A percentile compares a stretch with the other conserved stretches of the same genome.
Evolutionary conservation across 169 alveolate species (phyloP).

Genomic region (Eimeria tenella): DNA sequence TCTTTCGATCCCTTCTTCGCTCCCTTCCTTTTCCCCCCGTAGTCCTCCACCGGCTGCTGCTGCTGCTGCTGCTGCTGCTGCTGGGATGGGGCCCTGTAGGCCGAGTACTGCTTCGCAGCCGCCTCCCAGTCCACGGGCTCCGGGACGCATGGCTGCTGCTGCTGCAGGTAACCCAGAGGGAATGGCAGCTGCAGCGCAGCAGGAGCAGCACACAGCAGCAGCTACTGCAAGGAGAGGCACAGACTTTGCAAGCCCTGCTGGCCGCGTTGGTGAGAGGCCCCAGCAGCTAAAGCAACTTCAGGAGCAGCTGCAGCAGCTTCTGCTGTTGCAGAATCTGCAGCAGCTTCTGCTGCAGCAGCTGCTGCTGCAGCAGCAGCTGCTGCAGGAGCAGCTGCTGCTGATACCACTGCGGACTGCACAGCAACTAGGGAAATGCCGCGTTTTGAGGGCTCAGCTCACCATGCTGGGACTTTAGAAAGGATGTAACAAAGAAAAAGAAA

Average conservation of each 20-base stretch:
- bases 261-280: neutral
- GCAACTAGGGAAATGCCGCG: neutral
- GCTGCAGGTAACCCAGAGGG: constrained; percentile 36
- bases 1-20: constrained; percentile 47
- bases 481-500: neutral
- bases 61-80: constrained; percentile 57
- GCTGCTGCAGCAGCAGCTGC: neutral
- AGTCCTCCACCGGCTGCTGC: constrained; percentile 34
- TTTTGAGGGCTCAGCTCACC: neutral
- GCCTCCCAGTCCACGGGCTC: constrained; percentile 77
- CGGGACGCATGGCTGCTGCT: constrained; percentile 13
- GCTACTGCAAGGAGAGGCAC: neutral
- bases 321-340: neutral
- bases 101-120: constrained; percentile 76
- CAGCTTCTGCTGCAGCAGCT: neutral
- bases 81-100: constrained; percentile 40
- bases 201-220: neutral
- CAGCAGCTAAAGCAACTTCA: neutral
- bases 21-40: constrained; percentile 65
- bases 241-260: neutral
- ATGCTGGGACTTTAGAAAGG: neutral
- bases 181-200: constrained; percentile 61
- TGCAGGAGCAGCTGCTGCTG: neutral
- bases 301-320: neutral
- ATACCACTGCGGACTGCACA: neutral